Conservation (phyloP, 139 green algal species). For the Volvox africanus region DNA sequence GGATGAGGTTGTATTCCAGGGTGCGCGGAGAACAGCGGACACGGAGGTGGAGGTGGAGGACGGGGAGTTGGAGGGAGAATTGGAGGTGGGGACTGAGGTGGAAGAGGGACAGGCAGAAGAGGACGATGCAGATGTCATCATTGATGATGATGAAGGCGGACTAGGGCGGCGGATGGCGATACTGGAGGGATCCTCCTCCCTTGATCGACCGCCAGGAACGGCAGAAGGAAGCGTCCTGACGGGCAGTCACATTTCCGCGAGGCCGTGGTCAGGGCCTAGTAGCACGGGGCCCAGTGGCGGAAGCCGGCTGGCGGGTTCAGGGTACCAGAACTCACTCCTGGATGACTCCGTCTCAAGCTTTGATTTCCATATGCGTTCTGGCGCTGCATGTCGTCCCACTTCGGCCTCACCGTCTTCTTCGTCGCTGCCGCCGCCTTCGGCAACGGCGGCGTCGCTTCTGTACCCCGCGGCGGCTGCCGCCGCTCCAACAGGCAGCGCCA, state of each 20-base stretch:
- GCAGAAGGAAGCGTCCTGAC: slow-evolving; percentile 33
- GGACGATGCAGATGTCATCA: not conserved
- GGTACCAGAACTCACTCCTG: slow-evolving; percentile 12
- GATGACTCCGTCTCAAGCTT: slow-evolving; percentile 34
- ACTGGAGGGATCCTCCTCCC: not conserved
- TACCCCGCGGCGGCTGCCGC: not conserved
- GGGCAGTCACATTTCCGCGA: slow-evolving; percentile 35
- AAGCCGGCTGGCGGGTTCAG: not conserved
- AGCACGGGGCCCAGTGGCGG: not conserved
- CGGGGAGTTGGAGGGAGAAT: not conserved
- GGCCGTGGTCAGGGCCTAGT: slow-evolving; percentile 18
- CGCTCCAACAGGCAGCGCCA: not conserved
- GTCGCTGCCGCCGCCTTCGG: not conserved
- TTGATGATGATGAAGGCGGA: not conserved
- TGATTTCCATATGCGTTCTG: slow-evolving; percentile 14
- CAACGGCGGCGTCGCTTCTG: not conserved
- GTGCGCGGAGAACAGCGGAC: not conserved
- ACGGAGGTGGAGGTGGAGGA: not conserved
- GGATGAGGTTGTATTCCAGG: too few relatives aligned
- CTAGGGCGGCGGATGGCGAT: too few relatives aligned
- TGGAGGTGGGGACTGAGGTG: not conserved
- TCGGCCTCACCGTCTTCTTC: not conserved
- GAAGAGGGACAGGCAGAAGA: not conserved
- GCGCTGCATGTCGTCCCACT: not conserved
- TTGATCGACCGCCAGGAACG: slow-evolving; percentile 3